Percentiles rank a stretch among this genome's conserved stretches.
These are phyloP conservation scores for Boletus coccyginus DNA, from an alignment of 768 basidiomycete genomes.

Conservation along the genomic window DNA sequence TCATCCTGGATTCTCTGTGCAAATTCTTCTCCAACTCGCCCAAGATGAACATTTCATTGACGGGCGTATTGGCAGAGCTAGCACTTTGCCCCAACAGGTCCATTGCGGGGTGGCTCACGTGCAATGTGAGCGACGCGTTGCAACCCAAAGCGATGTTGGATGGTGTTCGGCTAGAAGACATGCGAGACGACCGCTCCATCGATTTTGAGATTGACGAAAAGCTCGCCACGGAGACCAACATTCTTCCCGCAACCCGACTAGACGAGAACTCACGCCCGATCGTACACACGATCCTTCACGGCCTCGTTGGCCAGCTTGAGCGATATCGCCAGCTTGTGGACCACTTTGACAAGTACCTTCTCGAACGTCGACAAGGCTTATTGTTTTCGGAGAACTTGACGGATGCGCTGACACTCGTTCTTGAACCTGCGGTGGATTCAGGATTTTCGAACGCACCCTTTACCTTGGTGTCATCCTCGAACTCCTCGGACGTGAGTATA, in stretches of 20 bases:
- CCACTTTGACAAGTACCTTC: slow-evolving; percentile 79
- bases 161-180: slow-evolving; percentile 35
- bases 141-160: slow-evolving; percentile 11
- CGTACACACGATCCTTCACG: slow-evolving; percentile 76
- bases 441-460: slow-evolving; percentile 16
- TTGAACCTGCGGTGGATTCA: slow-evolving; percentile 59
- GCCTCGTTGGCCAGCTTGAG: slow-evolving; percentile 79
- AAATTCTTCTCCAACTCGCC: slow-evolving; percentile 84
- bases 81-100: slow-evolving; percentile 86
- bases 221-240: slow-evolving; percentile 53
- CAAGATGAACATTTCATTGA: slow-evolving; percentile 85
- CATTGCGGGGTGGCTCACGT: slow-evolving; percentile 86
- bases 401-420: slow-evolving; percentile 75
- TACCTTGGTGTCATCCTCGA: slow-evolving; percentile 26
- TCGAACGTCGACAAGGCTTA: slow-evolving; percentile 84
- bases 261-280: slow-evolving; percentile 75
- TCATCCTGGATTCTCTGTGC: slow-evolving; percentile 66
- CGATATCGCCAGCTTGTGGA: slow-evolving; percentile 72
- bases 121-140: slow-evolving; percentile 45
- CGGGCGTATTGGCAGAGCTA: slow-evolving; percentile 74
- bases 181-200: slow-evolving; percentile 78
- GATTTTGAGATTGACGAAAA: slow-evolving; percentile 72
- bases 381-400: slow-evolving; percentile 90
- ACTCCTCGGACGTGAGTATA: slow-evolving; percentile 31
- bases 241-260: slow-evolving; percentile 63